These are phyloP conservation scores for Gliomastix tumulicola DNA, from an alignment of 2,329 filamentous ascomycete species.

Conservation along the genomic window DNA sequence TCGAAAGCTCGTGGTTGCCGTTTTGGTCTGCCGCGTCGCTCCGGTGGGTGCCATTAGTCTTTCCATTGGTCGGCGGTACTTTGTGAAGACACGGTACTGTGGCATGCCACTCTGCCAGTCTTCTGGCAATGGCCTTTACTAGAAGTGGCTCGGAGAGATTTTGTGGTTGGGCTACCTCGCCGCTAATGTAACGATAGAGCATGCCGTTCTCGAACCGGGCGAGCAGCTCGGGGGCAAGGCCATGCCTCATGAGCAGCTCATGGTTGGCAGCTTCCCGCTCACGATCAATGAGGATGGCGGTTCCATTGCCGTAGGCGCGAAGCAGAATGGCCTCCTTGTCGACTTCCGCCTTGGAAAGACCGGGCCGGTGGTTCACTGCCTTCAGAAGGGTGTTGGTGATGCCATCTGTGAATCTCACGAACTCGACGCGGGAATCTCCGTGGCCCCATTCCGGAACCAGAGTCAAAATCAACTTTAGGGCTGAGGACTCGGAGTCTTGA, in stretches of 20 bases:
- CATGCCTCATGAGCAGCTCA: constrained; percentile 75
- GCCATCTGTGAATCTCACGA: constrained; percentile 90
- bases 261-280: constrained; percentile 77
- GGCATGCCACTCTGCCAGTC: constrained; percentile 91
- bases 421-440: constrained; percentile 67
- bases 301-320: constrained; percentile 89
- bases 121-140: constrained; percentile 75
- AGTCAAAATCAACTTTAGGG: constrained; percentile 69
- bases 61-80: constrained; percentile 21
- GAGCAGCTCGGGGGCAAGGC: constrained; percentile 78
- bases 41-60: constrained; percentile 23
- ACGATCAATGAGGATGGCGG: constrained; percentile 91
- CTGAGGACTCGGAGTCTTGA: constrained; percentile 70
- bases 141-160: constrained; percentile 72
- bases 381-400: constrained; percentile 94
- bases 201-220: constrained; percentile 95
- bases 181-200: constrained; percentile 85
- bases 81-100: constrained; percentile 50
- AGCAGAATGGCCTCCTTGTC: constrained; percentile 83
- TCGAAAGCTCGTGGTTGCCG: constrained; percentile 20
- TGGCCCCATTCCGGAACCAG: constrained; percentile 79
- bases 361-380: constrained; percentile 60
- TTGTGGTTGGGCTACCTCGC: constrained; percentile 69
- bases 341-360: constrained; percentile 63
- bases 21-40: constrained; percentile 17